These are phyloP conservation scores for Nyctanthes arbortristis DNA, from an alignment of 257 asterid genomes.

Conservation along the genomic window DNA sequence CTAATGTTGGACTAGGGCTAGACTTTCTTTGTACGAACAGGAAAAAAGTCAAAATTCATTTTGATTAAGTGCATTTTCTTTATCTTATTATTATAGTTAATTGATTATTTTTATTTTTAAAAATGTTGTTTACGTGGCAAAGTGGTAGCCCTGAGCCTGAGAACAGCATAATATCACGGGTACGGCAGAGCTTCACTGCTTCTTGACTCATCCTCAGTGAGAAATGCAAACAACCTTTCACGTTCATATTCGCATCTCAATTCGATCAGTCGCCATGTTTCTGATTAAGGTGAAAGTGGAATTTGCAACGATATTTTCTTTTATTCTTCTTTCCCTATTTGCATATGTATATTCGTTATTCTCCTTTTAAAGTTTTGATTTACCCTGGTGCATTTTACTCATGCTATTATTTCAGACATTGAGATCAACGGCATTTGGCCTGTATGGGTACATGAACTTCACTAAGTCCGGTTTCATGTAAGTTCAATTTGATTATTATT, in stretches of 20 bases:
- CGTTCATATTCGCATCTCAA: slow-evolving; percentile 32
- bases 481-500: slow-evolving; percentile 27
- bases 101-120: too few relatives aligned
- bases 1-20: too few relatives aligned
- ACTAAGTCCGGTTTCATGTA: slow-evolving; percentile 72
- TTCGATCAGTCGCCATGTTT: slow-evolving; percentile 55
- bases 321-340: neutral
- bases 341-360: neutral
- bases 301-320: neutral
- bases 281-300: slow-evolving; percentile 54
- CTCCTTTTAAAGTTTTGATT: neutral
- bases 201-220: neutral
- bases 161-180: neutral
- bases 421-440: slow-evolving; percentile 72
- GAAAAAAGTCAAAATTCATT: too few relatives aligned
- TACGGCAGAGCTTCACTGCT: too few relatives aligned
- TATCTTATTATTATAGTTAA: too few relatives aligned
- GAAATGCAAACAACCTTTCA: slow-evolving; percentile 25
- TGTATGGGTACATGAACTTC: slow-evolving; percentile 77
- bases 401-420: slow-evolving; percentile 50
- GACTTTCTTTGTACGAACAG: too few relatives aligned
- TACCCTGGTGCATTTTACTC: neutral
- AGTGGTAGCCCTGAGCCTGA: slow-evolving; percentile 6
- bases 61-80: too few relatives aligned
- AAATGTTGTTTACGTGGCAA: slow-evolving; percentile 29